Conservation (phyloP, 164 flowering plant genomes). For the Macadamia integrifolia region DNA sequence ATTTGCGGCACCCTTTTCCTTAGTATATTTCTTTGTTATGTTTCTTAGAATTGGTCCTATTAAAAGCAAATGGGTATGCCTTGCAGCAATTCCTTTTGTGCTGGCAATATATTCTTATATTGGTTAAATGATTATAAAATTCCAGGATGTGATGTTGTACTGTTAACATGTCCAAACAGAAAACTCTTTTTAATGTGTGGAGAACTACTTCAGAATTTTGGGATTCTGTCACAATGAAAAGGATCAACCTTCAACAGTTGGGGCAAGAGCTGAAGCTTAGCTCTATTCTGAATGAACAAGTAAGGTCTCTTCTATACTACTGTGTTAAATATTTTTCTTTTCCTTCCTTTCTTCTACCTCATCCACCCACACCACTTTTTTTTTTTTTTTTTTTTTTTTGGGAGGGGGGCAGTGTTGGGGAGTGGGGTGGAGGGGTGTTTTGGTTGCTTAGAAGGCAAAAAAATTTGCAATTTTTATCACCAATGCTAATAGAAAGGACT, state of each 20-base stretch:
- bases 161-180: slow-evolving; percentile 39
- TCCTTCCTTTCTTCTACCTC: no score
- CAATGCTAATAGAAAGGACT: no score
- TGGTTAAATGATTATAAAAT: neutral
- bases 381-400: no score
- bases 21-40: no score
- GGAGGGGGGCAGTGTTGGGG: no score
- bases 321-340: neutral
- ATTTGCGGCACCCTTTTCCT: no score
- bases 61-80: neutral
- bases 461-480: no score
- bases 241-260: slow-evolving; percentile 57
- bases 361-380: no score
- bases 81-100: neutral
- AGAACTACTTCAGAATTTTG: slow-evolving; percentile 39
- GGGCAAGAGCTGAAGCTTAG: slow-evolving; percentile 60
- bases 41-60: no score
- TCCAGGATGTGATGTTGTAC: slow-evolving; percentile 1
- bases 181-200: slow-evolving; percentile 62
- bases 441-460: no score
- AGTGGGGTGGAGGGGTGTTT: no score
- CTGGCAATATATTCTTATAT: neutral
- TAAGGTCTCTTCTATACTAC: slow-evolving; percentile 21
- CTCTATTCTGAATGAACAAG: slow-evolving; percentile 60
- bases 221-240: slow-evolving; percentile 57